Conservation (phyloP, 768 basidiomycete genomes). For the Lepiota brunneoincarnata region DNA sequence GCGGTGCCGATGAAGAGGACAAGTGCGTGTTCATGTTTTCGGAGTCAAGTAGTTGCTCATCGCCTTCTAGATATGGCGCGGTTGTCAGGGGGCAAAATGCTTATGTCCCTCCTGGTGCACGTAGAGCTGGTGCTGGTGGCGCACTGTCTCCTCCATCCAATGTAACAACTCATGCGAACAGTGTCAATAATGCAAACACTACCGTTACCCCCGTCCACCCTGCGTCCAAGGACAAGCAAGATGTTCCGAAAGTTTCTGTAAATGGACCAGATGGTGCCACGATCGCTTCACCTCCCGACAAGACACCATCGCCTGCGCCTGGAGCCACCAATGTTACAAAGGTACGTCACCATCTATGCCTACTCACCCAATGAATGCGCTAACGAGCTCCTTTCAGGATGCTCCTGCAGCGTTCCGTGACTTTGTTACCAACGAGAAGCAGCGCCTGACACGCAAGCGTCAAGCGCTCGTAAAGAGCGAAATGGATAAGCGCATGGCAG, state of each 20-base stretch:
- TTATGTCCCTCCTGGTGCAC: slow-evolving; percentile 92
- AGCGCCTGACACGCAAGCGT: slow-evolving; percentile 86
- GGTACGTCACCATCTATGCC: slow-evolving; percentile 30
- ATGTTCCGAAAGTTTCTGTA: slow-evolving; percentile 71
- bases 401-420: slow-evolving; percentile 83
- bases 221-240: slow-evolving; percentile 30
- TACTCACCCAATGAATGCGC: neutral
- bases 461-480: slow-evolving; percentile 87
- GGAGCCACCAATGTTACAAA: slow-evolving; percentile 40
- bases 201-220: slow-evolving; percentile 13
- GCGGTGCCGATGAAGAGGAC: slow-evolving; percentile 89
- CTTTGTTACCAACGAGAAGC: slow-evolving; percentile 90
- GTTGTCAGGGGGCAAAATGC: slow-evolving; percentile 87
- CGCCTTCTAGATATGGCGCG: slow-evolving; percentile 73
- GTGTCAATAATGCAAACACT: neutral
- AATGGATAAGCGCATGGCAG: slow-evolving; percentile 92
- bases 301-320: slow-evolving; percentile 66
- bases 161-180: neutral
- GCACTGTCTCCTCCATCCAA: slow-evolving; percentile 23
- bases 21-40: slow-evolving; percentile 54
- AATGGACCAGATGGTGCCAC: slow-evolving; percentile 75
- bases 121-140: slow-evolving; percentile 39
- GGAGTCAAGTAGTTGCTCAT: slow-evolving; percentile 21
- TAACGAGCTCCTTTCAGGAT: slow-evolving; percentile 13
- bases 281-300: slow-evolving; percentile 44